Percentiles rank a stretch among this genome's conserved stretches.
Conservation (phyloP, 371 early-diverging fungal genomes). For the Paraphysoderma sedebokerense region DNA sequence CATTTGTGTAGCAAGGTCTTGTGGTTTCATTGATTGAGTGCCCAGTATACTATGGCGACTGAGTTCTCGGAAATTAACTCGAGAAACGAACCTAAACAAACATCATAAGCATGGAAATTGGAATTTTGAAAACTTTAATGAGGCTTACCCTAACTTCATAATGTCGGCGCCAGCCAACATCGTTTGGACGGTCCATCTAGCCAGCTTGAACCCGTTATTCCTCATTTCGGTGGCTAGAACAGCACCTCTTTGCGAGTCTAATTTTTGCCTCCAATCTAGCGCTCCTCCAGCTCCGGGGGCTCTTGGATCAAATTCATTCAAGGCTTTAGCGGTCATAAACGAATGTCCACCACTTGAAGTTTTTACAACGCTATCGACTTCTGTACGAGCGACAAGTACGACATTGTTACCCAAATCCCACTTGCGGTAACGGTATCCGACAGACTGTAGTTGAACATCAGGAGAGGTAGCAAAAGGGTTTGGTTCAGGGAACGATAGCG, state of each 20-base stretch:
- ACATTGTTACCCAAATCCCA: conserved; percentile 30
- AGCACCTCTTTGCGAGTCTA: conserved; percentile 90
- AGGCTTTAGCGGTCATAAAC: conserved; percentile 52
- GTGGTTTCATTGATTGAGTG: conserved; percentile 67
- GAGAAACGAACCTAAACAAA: conserved; percentile 37
- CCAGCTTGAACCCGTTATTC: conserved; percentile 90
- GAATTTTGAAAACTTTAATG: not conserved
- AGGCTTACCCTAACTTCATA: conserved; percentile 65
- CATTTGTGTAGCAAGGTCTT: conserved; percentile 82
- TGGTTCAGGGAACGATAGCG: conserved; percentile 56
- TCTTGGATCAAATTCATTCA: conserved; percentile 82
- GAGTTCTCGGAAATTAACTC: conserved; percentile 60
- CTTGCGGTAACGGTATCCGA: conserved; percentile 73
- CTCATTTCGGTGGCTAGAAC: conserved; percentile 93
- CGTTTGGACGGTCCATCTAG: conserved; percentile 85
- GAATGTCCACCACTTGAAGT: conserved; percentile 30
- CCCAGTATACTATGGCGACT: conserved; percentile 71
- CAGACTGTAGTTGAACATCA: conserved; percentile 42
- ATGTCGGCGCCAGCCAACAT: conserved; percentile 75
- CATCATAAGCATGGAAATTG: not conserved
- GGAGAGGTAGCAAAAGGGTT: conserved; percentile 19
- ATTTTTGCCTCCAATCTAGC: conserved; percentile 85
- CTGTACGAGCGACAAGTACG: conserved; percentile 69
- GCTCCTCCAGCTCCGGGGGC: conserved; percentile 77
- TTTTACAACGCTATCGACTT: conserved; percentile 67